A percentile compares a stretch with the other conserved stretches of the same genome.
Evolutionary conservation across 768 basidiomycete species (phyloP).

Genomic region (Panaeolus cyanescens): DNA sequence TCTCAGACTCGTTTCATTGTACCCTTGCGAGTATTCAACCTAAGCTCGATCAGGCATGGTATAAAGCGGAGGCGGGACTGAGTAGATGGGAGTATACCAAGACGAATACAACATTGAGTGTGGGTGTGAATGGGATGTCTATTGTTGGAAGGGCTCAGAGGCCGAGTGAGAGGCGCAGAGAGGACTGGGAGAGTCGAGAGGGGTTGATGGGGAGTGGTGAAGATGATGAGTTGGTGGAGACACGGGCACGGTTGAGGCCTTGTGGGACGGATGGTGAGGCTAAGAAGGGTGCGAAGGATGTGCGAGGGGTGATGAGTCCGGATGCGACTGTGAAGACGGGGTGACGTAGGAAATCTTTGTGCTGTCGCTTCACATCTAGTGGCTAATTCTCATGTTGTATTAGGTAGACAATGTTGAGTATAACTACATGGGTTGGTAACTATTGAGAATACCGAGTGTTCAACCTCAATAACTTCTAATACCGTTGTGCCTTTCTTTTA

Average conservation of each 20-base stretch:
- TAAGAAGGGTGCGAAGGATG: too few relatives aligned
- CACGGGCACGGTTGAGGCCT: neutral
- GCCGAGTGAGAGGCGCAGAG: neutral
- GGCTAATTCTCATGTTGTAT: too few relatives aligned
- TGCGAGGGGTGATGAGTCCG: neutral
- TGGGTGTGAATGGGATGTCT: neutral
- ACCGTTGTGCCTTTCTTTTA: too few relatives aligned
- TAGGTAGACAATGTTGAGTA: too few relatives aligned
- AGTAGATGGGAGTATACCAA: constrained; percentile 50
- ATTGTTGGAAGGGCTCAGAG: neutral
- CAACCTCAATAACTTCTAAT: too few relatives aligned
- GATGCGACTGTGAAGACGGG: neutral
- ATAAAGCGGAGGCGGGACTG: constrained; percentile 73
- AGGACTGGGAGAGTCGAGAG: neutral
- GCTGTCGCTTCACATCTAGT: too few relatives aligned
- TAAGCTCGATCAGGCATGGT: constrained; percentile 61
- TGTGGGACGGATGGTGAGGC: neutral
- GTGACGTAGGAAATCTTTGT: too few relatives aligned
- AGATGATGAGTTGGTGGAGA: neutral
- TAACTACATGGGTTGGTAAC: too few relatives aligned
- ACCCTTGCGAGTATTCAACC: constrained; percentile 42
- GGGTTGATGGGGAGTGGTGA: neutral
- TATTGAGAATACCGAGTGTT: too few relatives aligned
- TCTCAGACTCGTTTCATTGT: constrained; percentile 6
- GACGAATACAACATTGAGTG: neutral